Conservation (phyloP, 352 stramenopile genomes). For the Halophytophthora polymorphica region DNA sequence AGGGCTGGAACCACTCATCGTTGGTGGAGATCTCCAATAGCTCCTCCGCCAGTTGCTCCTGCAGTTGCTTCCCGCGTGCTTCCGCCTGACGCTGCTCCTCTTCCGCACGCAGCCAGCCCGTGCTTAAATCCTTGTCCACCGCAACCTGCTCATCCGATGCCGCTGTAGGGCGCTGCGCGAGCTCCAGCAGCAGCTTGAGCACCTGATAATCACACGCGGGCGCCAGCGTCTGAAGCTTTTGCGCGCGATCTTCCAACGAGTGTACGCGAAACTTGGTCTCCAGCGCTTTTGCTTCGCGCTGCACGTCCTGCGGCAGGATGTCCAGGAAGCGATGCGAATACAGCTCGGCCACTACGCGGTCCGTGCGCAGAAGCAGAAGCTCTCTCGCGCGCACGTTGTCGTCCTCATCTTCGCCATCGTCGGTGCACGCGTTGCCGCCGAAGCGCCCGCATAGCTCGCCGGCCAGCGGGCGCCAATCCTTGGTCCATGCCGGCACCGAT, state of each 20-base stretch:
- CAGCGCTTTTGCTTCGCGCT: slow-evolving; percentile 33
- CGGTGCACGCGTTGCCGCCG: neutral
- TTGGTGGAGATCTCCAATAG: slow-evolving; percentile 60
- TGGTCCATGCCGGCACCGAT: slow-evolving; percentile 46
- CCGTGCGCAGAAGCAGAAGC: slow-evolving; percentile 30
- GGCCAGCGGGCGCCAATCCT: slow-evolving; percentile 57
- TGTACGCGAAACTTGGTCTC: slow-evolving; percentile 57
- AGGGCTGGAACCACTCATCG: slow-evolving; percentile 67
- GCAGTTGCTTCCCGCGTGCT: slow-evolving; percentile 15
- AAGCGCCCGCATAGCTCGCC: slow-evolving; percentile 41
- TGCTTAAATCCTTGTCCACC: slow-evolving; percentile 20
- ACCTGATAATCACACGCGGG: slow-evolving; percentile 38
- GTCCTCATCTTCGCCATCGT: neutral
- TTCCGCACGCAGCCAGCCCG: slow-evolving; percentile 15
- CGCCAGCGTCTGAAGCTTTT: slow-evolving; percentile 31
- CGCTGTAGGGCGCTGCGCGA: slow-evolving; percentile 44
- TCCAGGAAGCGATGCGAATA: slow-evolving; percentile 55
- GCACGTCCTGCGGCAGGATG: slow-evolving; percentile 43
- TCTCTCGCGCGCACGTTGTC: slow-evolving; percentile 15
- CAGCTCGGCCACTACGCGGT: slow-evolving; percentile 48
- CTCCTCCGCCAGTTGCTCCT: slow-evolving; percentile 43
- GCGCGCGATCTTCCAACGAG: slow-evolving; percentile 38
- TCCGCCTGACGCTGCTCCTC: slow-evolving; percentile 18
- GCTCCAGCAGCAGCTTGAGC: slow-evolving; percentile 59
- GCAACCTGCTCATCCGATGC: slow-evolving; percentile 33